phyloP scores from a whole-genome alignment of 2,329 filamentous ascomycete species.

The Emergomyces africanus region DNA sequence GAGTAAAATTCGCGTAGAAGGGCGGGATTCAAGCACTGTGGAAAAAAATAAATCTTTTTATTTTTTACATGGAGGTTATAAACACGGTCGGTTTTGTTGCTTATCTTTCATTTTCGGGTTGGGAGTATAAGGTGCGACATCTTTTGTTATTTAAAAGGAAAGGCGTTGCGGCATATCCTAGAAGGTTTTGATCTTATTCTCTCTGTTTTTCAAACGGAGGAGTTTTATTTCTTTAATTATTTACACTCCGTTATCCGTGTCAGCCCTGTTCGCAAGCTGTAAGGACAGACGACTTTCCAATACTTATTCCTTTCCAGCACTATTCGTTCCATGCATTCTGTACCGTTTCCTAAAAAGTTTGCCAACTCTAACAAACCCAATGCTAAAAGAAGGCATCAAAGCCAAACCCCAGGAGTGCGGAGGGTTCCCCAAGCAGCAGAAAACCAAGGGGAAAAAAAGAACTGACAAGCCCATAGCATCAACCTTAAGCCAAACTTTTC shows the following conservation, averaged over 20 bases:
- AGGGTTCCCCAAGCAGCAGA: background rate
- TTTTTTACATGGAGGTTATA: background rate
- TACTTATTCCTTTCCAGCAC: background rate
- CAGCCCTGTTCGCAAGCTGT: background rate
- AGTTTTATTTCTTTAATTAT: background rate
- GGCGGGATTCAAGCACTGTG: background rate
- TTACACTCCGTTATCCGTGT: background rate
- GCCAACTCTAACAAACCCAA: background rate
- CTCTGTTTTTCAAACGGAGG: background rate
- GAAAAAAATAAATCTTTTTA: background rate
- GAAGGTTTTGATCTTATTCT: background rate
- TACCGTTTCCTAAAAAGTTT: background rate
- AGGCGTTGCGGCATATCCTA: background rate
- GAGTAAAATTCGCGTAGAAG: background rate
- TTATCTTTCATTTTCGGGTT: background rate
- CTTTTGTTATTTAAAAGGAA: background rate
- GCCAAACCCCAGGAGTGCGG: background rate
- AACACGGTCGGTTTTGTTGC: background rate
- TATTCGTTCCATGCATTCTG: background rate
- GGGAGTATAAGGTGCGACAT: background rate
- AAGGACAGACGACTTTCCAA: background rate
- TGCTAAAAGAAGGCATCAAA: background rate
- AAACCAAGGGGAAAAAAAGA: background rate
- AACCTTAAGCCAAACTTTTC: conserved; percentile 6
- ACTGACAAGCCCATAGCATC: background rate